A percentile compares a stretch with the other conserved stretches of the same genome.
These are phyloP conservation scores for Phytopythium litorale DNA, from an alignment of 352 stramenopile species.

Conservation along the genomic window DNA sequence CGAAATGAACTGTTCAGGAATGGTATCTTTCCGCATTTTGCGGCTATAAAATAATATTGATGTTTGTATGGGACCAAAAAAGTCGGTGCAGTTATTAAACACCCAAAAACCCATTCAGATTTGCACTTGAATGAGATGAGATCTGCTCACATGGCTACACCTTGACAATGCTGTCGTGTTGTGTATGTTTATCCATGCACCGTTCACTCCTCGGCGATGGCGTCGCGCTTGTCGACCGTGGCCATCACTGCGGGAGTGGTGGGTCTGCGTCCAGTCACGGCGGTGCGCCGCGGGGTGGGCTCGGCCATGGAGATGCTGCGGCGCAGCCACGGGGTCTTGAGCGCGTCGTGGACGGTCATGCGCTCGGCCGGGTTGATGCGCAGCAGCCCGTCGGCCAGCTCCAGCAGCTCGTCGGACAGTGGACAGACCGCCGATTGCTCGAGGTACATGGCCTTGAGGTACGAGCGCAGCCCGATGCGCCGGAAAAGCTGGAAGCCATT, in stretches of 20 bases:
- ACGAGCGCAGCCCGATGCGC: conserved; percentile 40
- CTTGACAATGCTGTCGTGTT: background rate
- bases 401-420: conserved; percentile 56
- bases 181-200: background rate
- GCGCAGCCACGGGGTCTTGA: conserved; percentile 59
- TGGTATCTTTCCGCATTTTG: background rate
- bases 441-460: conserved; percentile 60
- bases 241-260: background rate
- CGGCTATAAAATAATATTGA: background rate
- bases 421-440: conserved; percentile 55
- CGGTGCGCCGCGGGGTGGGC: background rate
- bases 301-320: background rate
- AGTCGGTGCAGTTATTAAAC: too few species aligned
- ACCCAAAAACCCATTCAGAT: too few species aligned
- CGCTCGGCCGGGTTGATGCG: conserved; percentile 78
- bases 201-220: conserved; percentile 3
- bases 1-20: background rate
- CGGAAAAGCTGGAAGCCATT: conserved; percentile 54
- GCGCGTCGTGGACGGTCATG: conserved; percentile 62
- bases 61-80: background rate
- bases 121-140: too few species aligned
- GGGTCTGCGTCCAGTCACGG: background rate
- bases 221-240: background rate
- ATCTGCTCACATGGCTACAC: conserved; percentile 2
- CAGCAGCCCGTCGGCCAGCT: conserved; percentile 82